A percentile compares a stretch with the other conserved stretches of the same genome.
Conservation (phyloP, 140 eudicot genomes). For the Cichorium intybus region DNA sequence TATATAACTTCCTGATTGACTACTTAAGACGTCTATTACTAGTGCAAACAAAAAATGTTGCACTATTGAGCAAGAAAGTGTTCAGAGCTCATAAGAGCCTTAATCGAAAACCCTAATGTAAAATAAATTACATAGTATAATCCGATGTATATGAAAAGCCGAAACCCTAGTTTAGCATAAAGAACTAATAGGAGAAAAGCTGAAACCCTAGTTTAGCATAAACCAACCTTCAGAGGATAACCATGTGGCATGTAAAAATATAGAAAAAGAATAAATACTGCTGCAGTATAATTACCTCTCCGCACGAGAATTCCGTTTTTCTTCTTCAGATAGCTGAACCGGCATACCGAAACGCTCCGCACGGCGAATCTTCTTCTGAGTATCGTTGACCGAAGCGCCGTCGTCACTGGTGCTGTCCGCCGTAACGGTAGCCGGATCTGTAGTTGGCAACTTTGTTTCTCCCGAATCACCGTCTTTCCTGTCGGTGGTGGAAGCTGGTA, state of each 20-base stretch:
- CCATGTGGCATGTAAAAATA: background rate
- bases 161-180: constrained; percentile 16
- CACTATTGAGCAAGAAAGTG: background rate
- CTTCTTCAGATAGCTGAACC: constrained; percentile 80
- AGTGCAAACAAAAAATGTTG: too few relatives aligned
- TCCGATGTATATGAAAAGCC: background rate
- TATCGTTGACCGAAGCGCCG: constrained; percentile 38
- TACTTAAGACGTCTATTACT: too few relatives aligned
- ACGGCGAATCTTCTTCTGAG: constrained; percentile 73
- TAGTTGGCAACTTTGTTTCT: constrained; percentile 11
- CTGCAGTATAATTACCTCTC: constrained; percentile 58
- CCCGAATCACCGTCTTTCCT: constrained; percentile 27
- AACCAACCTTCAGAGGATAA: background rate
- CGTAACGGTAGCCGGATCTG: constrained; percentile 27
- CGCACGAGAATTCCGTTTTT: constrained; percentile 86
- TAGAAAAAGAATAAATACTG: background rate
- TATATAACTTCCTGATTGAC: too few relatives aligned
- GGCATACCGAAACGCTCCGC: constrained; percentile 96
- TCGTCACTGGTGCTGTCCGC: constrained; percentile 23
- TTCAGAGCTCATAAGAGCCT: background rate
- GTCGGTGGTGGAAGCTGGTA: constrained; percentile 25
- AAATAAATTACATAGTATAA: too few relatives aligned
- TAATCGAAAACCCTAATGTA: background rate
- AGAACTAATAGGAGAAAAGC: background rate
- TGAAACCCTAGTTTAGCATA: background rate